Base-by-base conservation (phyloP, 768 basidiomycete genomes). In the Pleurotus tuber-regium region DNA sequence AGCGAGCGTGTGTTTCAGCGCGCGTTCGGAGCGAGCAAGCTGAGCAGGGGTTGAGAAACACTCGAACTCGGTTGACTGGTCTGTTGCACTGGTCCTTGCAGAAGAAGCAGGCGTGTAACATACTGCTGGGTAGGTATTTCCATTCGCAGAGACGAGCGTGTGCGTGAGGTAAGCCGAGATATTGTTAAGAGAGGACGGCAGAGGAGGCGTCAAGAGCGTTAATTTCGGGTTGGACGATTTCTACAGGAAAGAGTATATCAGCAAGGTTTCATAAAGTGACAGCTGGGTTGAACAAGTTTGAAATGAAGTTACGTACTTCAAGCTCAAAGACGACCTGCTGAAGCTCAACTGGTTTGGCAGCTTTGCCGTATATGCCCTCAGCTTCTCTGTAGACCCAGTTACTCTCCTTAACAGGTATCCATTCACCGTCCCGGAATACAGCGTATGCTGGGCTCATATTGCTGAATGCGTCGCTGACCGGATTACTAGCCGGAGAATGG, bases 241-340 rank as follows among this genome's bases (percentile, higher is more conserved):
- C 36, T 25, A 25, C 31, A 56, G 43, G 2, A 39, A 18, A 24
- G 8, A 18, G 19, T 33, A 21, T 35, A 35, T 44, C 26, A 44
- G 43, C 14, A 18, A 38, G 36, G 31, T 55, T 25, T 56, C 57
- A 19, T 52, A 41, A 46, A 12, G 14, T n/a, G 35, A n/a, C 12
- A 14, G 7, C 6, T 16, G 21, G 35, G 12, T 19, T 18, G 4
- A n/a, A 11, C n/a, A n/a, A n/a, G n/a, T n/a, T n/a, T n/a, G n/a
- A 10, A 24, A 38, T 38, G 36, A 18, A 25, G 25, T 25, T 33
- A 23, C 58, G 54, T 3, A 61, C 46, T 48, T 77, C 75, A 18
- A 75, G 64, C 7, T 71, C 69, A 60, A 83, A 74, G 10, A 78
- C 69, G 36, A 86, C 56, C 57, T 82, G 83, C 66, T 86, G 82